Evolutionary conservation across 1,139 yeast genomes (phyloP).

Genomic region (Scheffersomyces segobiensis): DNA sequence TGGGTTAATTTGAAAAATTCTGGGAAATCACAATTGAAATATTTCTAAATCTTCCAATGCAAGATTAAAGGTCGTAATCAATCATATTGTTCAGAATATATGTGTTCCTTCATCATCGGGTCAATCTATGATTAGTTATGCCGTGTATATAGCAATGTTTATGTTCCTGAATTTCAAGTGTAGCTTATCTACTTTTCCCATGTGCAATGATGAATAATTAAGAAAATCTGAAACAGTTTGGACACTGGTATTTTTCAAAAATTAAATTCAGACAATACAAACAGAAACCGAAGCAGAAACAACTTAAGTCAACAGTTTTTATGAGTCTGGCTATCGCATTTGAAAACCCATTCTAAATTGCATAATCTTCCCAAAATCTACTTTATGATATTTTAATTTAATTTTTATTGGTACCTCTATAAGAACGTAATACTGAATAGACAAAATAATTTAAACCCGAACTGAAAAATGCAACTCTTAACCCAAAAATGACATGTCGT

Average conservation of each 20-base stretch:
- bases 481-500: not conserved
- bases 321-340: too few species aligned
- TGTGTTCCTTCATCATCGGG: not conserved
- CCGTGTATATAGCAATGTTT: not conserved
- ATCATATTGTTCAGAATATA: not conserved
- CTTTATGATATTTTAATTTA: not conserved
- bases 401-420: not conserved
- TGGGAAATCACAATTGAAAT: too few species aligned
- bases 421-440: not conserved
- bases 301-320: too few species aligned
- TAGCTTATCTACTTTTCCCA: not conserved
- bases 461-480: not conserved
- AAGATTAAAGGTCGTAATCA: too few species aligned
- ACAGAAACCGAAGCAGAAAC: too few species aligned
- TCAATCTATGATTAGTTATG: not conserved
- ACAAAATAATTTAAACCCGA: not conserved
- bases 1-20: too few species aligned
- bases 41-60: too few species aligned
- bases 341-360: too few species aligned
- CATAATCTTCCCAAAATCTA: too few species aligned
- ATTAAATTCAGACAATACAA: too few species aligned
- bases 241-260: too few species aligned
- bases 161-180: not conserved
- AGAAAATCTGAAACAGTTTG: not conserved
- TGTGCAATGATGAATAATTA: not conserved